Evolutionary conservation across 345 rosid genomes (phyloP).

Genomic region (Euphorbia lathyris): DNA sequence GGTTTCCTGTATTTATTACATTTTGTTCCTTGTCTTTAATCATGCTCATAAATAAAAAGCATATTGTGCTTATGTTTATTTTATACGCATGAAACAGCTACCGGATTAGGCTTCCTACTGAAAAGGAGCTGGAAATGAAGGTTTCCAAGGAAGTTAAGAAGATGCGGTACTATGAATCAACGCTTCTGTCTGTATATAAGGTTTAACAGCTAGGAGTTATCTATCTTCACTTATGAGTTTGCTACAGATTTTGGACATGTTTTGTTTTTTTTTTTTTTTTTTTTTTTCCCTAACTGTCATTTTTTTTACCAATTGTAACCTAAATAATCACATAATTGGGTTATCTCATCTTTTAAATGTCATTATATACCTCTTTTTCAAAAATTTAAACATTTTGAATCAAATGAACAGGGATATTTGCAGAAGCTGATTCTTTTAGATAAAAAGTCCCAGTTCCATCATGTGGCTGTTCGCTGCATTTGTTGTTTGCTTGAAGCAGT

Average conservation of each 20-base stretch:
- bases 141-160: constrained; percentile 92
- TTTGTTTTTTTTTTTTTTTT: not conserved
- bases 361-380: not conserved
- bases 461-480: constrained; percentile 66
- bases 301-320: not conserved
- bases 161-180: constrained; percentile 81
- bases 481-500: constrained; percentile 77
- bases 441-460: constrained; percentile 54
- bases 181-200: constrained; percentile 77
- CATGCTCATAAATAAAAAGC: not conserved
- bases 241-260: not conserved
- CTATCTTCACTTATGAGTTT: not conserved
- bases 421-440: constrained; percentile 59
- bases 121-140: constrained; percentile 95
- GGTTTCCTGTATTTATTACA: constrained; percentile 9
- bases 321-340: not conserved
- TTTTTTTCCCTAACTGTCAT: not conserved
- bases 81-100: constrained; percentile 46
- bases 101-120: constrained; percentile 95
- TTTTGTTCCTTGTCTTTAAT: not conserved
- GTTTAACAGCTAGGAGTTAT: constrained; percentile 30
- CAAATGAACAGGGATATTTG: constrained; percentile 62
- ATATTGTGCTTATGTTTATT: not conserved
- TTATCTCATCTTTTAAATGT: not conserved
- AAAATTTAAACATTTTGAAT: not conserved